Evolutionary conservation across 1,284 basidiomycete species (phyloP).

Genomic region (Ustilago hordei): DNA sequence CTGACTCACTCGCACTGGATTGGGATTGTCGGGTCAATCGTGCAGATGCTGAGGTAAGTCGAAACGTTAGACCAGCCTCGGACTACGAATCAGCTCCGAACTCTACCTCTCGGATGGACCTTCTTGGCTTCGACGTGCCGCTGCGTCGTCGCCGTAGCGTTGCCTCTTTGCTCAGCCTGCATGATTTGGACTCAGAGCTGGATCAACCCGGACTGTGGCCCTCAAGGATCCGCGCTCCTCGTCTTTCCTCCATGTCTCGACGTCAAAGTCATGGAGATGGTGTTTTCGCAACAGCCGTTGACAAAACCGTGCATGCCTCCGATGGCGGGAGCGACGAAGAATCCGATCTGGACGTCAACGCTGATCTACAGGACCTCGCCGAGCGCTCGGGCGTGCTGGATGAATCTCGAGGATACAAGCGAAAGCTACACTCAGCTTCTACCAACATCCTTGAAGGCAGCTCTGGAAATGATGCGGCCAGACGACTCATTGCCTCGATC

Average conservation of each 20-base stretch:
- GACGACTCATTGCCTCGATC: constrained; percentile 38
- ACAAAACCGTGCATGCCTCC: neutral
- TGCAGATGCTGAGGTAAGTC: constrained; percentile 71
- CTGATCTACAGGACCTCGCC: constrained; percentile 42
- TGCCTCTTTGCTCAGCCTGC: constrained; percentile 23
- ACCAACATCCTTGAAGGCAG: neutral
- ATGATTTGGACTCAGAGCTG: constrained; percentile 17
- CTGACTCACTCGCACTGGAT: constrained; percentile 23
- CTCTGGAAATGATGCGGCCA: neutral
- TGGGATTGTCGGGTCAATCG: constrained; percentile 11
- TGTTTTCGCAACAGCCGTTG: neutral
- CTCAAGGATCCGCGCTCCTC: constrained; percentile 36
- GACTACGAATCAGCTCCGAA: neutral
- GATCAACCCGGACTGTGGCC: constrained; percentile 48
- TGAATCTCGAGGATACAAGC: constrained; percentile 38
- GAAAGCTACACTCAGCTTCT: constrained; percentile 28
- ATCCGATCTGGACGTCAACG: constrained; percentile 50
- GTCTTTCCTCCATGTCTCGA: constrained; percentile 26
- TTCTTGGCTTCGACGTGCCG: constrained; percentile 72
- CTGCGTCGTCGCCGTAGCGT: constrained; percentile 27
- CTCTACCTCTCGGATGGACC: constrained; percentile 36
- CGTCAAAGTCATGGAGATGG: constrained; percentile 8
- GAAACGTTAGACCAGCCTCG: constrained; percentile 17
- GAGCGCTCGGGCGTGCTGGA: constrained; percentile 48
- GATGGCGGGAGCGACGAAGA: constrained; percentile 35